These are phyloP conservation scores for Ilex paraguariensis DNA, from an alignment of 305 asterid genomes.

Conservation along the genomic window DNA sequence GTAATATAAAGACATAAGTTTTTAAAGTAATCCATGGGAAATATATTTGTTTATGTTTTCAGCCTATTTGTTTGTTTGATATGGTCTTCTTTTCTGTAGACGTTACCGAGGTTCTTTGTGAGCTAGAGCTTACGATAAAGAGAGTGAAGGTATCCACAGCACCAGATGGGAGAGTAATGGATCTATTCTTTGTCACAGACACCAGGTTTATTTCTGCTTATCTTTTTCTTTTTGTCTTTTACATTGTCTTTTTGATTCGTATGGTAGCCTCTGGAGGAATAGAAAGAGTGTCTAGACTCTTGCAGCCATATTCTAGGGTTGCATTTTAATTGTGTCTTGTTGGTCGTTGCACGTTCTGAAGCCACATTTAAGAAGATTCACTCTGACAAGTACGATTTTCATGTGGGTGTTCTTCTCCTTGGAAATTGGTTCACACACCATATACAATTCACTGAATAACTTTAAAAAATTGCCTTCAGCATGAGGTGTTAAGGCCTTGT, in stretches of 20 bases:
- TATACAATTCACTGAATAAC: too few relatives aligned
- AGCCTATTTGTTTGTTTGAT: not conserved
- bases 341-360: too few relatives aligned
- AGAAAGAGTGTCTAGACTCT: too few relatives aligned
- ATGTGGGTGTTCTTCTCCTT: not conserved
- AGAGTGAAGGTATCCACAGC: constrained; percentile 60
- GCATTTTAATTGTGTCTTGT: not conserved
- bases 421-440: not conserved
- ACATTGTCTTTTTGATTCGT: not conserved
- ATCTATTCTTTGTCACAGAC: constrained; percentile 66
- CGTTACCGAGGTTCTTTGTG: constrained; percentile 61
- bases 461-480: too few relatives aligned
- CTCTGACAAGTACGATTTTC: not conserved
- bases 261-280: too few relatives aligned
- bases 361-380: not conserved
- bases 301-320: too few relatives aligned
- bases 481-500: too few relatives aligned
- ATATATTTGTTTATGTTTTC: not conserved
- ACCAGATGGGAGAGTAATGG: constrained; percentile 76
- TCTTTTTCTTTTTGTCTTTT: not conserved
- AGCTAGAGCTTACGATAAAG: constrained; percentile 61
- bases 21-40: not conserved
- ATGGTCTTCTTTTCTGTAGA: constrained; percentile 26
- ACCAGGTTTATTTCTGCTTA: constrained; percentile 32
- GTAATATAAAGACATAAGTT: too few relatives aligned